These are phyloP conservation scores for Durusdinium trenchii DNA, from an alignment of 73 alveolate genomes.

Conservation along the genomic window DNA sequence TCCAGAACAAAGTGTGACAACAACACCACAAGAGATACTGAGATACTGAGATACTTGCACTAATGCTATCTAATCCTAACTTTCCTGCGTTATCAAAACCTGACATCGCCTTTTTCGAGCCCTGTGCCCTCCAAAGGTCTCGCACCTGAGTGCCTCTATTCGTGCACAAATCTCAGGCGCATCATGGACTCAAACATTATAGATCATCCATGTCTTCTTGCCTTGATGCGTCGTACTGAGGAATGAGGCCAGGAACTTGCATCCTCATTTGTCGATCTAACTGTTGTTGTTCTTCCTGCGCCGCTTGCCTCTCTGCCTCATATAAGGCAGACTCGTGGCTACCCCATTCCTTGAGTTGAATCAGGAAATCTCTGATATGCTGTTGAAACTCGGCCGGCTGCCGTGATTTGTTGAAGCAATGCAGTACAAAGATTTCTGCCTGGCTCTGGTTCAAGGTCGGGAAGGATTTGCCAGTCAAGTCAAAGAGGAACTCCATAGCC, in stretches of 20 bases:
- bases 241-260: slow-evolving; percentile 85
- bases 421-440: slow-evolving; percentile 98
- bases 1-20: too few relatives aligned
- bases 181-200: too few relatives aligned
- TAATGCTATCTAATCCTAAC: too few relatives aligned
- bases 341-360: slow-evolving; percentile 98
- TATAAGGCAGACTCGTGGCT: slow-evolving; percentile 95
- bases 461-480: slow-evolving; percentile 88
- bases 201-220: slow-evolving; percentile 58
- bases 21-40: too few relatives aligned
- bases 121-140: too few relatives aligned
- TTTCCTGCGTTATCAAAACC: too few relatives aligned
- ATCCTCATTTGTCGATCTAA: slow-evolving; percentile 80
- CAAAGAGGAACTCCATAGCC: slow-evolving; percentile 77
- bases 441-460: slow-evolving; percentile 94
- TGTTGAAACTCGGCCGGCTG: slow-evolving; percentile 97
- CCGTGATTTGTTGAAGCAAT: slow-evolving; percentile 97
- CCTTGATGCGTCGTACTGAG: slow-evolving; percentile 75
- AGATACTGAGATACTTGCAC: too few relatives aligned
- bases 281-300: slow-evolving; percentile 90
- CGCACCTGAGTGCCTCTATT: too few relatives aligned
- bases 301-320: slow-evolving; percentile 64
- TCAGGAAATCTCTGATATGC: slow-evolving; percentile 98
- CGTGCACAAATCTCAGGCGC: too few relatives aligned
- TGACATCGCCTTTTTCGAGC: too few relatives aligned